Conservation (phyloP, 352 stramenopile genomes). For the Plasmopara muralis region DNA sequence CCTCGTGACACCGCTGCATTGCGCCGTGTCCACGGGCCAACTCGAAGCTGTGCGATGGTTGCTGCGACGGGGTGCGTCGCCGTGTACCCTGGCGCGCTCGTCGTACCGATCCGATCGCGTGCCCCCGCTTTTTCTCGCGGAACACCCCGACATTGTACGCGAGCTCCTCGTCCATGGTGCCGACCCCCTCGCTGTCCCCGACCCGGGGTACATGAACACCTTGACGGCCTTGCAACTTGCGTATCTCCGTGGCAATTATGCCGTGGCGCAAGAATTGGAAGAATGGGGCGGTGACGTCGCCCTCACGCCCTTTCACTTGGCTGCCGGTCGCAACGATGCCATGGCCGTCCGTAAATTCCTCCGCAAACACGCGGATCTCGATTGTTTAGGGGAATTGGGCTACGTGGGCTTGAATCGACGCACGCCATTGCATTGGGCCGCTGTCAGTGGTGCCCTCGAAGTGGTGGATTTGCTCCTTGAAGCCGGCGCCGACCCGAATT, state of each 20-base stretch:
- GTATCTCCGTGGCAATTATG: conserved; percentile 72
- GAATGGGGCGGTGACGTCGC: conserved; percentile 76
- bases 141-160: conserved; percentile 55
- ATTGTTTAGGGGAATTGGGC: conserved; percentile 76
- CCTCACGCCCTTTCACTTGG: conserved; percentile 70
- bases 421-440: conserved; percentile 74
- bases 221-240: conserved; percentile 69
- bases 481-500: conserved; percentile 61
- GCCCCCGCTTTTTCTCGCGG: conserved; percentile 67
- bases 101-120: conserved; percentile 69
- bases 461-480: conserved; percentile 61
- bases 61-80: conserved; percentile 48
- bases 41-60: conserved; percentile 66
- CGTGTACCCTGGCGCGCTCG: conserved; percentile 42
- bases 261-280: conserved; percentile 67
- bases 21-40: conserved; percentile 62
- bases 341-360: conserved; percentile 54
- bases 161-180: conserved; percentile 60
- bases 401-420: conserved; percentile 73
- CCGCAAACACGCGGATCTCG: conserved; percentile 41
- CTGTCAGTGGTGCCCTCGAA: conserved; percentile 52
- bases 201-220: conserved; percentile 80
- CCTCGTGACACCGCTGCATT: conserved; percentile 76
- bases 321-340: conserved; percentile 55
- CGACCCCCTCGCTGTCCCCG: conserved; percentile 54